Conservation (phyloP, 306 rosid genomes). For the Vigna nakashimae region DNA sequence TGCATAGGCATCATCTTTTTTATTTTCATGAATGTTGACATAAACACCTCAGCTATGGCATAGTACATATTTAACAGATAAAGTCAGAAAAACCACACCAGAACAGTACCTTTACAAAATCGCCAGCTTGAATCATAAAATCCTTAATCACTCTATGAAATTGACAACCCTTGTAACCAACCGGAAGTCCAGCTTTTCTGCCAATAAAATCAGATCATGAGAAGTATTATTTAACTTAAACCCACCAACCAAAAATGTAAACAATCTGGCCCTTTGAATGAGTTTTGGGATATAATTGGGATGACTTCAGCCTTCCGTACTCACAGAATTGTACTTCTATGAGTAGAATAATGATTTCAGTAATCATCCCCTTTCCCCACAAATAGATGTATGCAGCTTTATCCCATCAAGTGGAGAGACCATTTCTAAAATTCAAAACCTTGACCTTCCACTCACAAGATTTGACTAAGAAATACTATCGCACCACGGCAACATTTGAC, state of each 20-base stretch:
- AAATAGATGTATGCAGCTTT: not conserved
- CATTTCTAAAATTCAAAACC: not conserved
- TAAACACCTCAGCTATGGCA: constrained; percentile 23
- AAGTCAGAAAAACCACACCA: constrained; percentile 10
- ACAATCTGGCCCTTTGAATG: not conserved
- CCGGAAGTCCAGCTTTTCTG: constrained; percentile 95
- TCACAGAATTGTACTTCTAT: constrained; percentile 1
- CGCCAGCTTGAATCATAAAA: constrained; percentile 98
- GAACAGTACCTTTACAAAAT: constrained; percentile 73
- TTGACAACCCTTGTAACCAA: constrained; percentile 94
- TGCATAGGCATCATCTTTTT: constrained; percentile 7
- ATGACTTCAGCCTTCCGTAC: not conserved
- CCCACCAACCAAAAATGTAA: constrained; percentile 1
- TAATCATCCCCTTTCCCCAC: not conserved
- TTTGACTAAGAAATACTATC: not conserved
- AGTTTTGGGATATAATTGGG: not conserved
- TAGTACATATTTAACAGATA: constrained; percentile 11
- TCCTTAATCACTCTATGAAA: constrained; percentile 98
- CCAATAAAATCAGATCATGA: constrained; percentile 30
- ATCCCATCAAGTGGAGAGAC: not conserved
- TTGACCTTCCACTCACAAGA: not conserved
- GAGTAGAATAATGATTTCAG: not conserved
- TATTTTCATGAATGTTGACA: constrained; percentile 4
- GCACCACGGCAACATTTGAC: not conserved
- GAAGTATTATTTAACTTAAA: constrained; percentile 13